Base-by-base conservation (phyloP, 1,284 basidiomycete species). In the Sanghuangporus sanghuang region DNA sequence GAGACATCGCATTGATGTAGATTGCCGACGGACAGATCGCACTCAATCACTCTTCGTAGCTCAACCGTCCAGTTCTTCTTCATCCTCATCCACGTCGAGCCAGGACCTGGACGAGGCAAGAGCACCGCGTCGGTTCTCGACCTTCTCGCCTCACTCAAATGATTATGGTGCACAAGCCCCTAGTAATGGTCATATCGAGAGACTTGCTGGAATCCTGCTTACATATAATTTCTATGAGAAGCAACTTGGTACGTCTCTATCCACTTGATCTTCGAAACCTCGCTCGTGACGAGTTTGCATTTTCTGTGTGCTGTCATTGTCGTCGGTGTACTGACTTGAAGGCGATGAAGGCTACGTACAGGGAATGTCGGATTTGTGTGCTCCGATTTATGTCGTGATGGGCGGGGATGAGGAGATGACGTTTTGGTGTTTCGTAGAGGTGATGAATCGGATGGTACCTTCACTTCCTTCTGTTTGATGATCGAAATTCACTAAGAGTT, bases 321-420 rank as follows among this genome's bases (percentile, higher is more conserved):
- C 18, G 44, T 14, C 53, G 44, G 53, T 66, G 6, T 49, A 40
- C 68, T 71, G 67, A 76, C 66, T 11, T 44, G 16, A 64, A 69
- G 55, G 64, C 56, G 66, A 64, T 66, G 70, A 73, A 90, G 89
- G 90, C 27, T 95, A 96, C 72, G 95, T 95, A 2, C 92, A 98
- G 77, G 95, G 97, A 38, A 99, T 99, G 97, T 96, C 93, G 1
- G 97, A 99, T 73, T 83, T 99, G 5, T 93, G 95, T 70, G 90
- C 93, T 2, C 96, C 96, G 6, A 79, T 98, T 23, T 99, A 98
- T 73, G 87, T 97, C 36, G 92, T 96, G 6, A 91, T 93, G 81
- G 88, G 85, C 58, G 92, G 86, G 12, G 92, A 98, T 69, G 93
- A 97, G 71, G 91, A 90, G 53, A 77, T 90, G 72, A 93, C 93